Conservation (phyloP, 2,329 filamentous ascomycete genomes). For the Ceratocystis albifundus region DNA sequence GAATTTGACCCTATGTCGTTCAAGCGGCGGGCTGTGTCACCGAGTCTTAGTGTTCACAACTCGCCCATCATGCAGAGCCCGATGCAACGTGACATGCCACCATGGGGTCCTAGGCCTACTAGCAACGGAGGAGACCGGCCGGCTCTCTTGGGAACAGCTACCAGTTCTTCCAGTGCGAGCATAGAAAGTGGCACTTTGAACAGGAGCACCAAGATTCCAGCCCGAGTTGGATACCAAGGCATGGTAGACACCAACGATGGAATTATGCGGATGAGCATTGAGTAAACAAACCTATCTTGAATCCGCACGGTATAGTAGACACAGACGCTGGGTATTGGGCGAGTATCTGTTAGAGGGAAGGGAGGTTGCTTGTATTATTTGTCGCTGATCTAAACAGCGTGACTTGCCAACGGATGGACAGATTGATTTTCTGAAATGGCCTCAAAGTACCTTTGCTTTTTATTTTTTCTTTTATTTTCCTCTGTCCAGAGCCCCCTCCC, state of each 20-base stretch:
- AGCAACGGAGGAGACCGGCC: slow-evolving; percentile 36
- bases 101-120: slow-evolving; percentile 61
- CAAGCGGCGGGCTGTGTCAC: slow-evolving; percentile 83
- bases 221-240: slow-evolving; percentile 68
- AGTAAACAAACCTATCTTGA: slow-evolving; percentile 39
- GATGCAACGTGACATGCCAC: slow-evolving; percentile 55
- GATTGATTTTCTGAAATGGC: too few species aligned
- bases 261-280: slow-evolving; percentile 94
- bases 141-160: slow-evolving; percentile 27
- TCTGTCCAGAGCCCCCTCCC: neutral
- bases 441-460: too few species aligned
- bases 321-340: too few species aligned
- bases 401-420: too few species aligned
- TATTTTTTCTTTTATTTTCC: neutral
- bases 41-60: slow-evolving; percentile 81
- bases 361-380: too few species aligned
- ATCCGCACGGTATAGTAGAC: too few species aligned
- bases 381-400: too few species aligned
- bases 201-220: slow-evolving; percentile 43
- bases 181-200: slow-evolving; percentile 29
- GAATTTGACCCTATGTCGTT: slow-evolving; percentile 81
- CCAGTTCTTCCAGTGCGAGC: slow-evolving; percentile 37
- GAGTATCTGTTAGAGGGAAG: neutral
- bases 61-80: slow-evolving; percentile 81
- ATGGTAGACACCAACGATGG: slow-evolving; percentile 95